Evolutionary conservation across 805 yeast genomes (phyloP), one percentile per base, ranked within the genome.

Genomic region (Metschnikowia proteae): DNA sequence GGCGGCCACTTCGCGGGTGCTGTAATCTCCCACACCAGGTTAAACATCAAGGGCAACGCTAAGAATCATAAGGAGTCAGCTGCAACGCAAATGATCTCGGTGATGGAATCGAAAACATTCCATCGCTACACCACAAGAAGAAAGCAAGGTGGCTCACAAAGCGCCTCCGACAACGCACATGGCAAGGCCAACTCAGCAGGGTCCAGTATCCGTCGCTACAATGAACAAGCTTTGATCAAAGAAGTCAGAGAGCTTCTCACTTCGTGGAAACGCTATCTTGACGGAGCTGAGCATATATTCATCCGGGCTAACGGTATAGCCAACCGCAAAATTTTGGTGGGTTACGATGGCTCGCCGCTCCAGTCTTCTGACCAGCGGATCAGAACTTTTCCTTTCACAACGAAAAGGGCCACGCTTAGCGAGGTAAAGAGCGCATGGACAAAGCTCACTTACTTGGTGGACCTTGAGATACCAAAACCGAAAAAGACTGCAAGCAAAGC

Each of bases 1-100:
- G 97, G 98, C 38, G 99, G 99, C 37, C 97, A 94, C 68, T 94
- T 94, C 72, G 96, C 98, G 0, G 99, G 94, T 17, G 97, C 97
- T 0, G 86, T 94, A 38, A 75, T 94, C 6, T 81, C 89, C 1
- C 97, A 91, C 60, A 73, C 73, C 43, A 84, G 80, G 25, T 70
- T 72, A 44, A 73, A 71, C 35, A 74, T 78, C 1, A 78, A 77
- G 54, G 88, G 89, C 2, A 81, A 81, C 53, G 70, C 73, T 5
- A 77, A 73, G 22, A 71, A 73, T 36, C 70, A 73, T 31, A 69
- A 66, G 43, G 79, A 71, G 46, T 74, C 78, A 10, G 61, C 78
- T n/a, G 71, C 76, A 38, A 81, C 79, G 47, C 88, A 83, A 64
- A 77, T 80, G 13, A 95, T 84, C 17, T 78, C 75, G 43, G 65